Conservation (phyloP, 345 rosid genomes). For the Aquilaria malaccensis region DNA sequence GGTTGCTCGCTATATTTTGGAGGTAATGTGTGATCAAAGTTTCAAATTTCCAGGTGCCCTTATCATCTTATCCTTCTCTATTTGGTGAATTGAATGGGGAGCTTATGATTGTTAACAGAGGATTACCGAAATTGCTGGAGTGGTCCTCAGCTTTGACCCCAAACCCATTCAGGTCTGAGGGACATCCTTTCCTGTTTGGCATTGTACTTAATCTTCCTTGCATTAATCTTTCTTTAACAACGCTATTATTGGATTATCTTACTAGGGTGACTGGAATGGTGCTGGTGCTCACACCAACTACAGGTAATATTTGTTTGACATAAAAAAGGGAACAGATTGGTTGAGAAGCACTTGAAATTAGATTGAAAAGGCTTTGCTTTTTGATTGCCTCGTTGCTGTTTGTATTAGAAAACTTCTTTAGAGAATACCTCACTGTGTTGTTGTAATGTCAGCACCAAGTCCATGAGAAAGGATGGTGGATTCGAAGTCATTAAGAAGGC, state of each 20-base stretch:
- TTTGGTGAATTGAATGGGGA: not conserved
- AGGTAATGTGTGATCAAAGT: slow-evolving; percentile 32
- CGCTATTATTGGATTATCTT: not conserved
- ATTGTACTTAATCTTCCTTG: not conserved
- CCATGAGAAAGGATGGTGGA: slow-evolving; percentile 79
- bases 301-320: slow-evolving; percentile 31
- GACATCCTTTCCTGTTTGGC: not conserved
- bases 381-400: not conserved
- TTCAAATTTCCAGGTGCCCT: not conserved
- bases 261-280: slow-evolving; percentile 91
- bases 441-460: slow-evolving; percentile 46
- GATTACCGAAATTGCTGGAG: slow-evolving; percentile 84
- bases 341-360: too few relatives aligned
- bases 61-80: not conserved
- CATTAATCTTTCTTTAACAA: not conserved
- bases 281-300: slow-evolving; percentile 95
- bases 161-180: slow-evolving; percentile 56
- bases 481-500: slow-evolving; percentile 64
- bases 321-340: too few relatives aligned
- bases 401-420: not conserved
- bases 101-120: slow-evolving; percentile 39
- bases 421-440: not conserved
- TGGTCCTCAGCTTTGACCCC: slow-evolving; percentile 73
- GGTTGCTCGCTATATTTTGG: slow-evolving; percentile 89
- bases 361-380: not conserved